Base-by-base conservation (phyloP, 2,329 filamentous ascomycete genomes). In the Huntiella decipiens region DNA sequence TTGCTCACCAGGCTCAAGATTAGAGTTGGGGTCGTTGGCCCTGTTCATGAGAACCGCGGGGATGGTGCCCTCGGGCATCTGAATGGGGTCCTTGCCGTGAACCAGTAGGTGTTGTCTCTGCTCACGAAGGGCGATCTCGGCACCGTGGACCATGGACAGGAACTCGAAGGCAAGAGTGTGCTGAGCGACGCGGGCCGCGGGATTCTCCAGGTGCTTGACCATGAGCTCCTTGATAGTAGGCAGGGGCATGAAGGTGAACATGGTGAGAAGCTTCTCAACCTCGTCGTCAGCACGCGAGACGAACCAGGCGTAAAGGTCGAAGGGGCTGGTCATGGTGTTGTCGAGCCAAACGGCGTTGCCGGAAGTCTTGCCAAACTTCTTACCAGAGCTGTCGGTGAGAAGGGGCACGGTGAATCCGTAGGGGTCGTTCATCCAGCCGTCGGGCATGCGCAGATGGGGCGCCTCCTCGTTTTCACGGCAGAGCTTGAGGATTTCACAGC, bases 321-420 rank as follows among this genome's bases (percentile, higher is more conserved):
- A 95, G 0, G 77, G 66, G 28, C 72, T 77, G 1, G 88, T 93
- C 71, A 85, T 73, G 54, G 79, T 77, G 45, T 70, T 68, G 59
- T 95, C 85, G 3, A 98, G 71, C 91, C 91, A 98, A 33, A 98
- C 63, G 2, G 88, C 87, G 59, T 96, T 96, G 19, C 87, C 88
- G 2, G 85, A 82, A 51, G 79, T 92, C 65, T 98, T 98, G 44
- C 91, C 91, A 54, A 96, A 87, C 61, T 98, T 98, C 57, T 75
- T 76, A 13, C 91, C 91, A 1, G 82, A 74, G 1, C 82, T 69
- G 44, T 88, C 87, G 0, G 86, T 94, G 34, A 98, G 66, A 1
- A 98, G 72, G 0, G 91, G 91, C 1, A 88, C 85, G 0, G 91
- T 96, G 53, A 98, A 80, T 5, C 91, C 91, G 51, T 88, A 73